Evolutionary conservation across 2,329 filamentous ascomycete species (phyloP), one percentile per base, ranked within the genome.

Genomic region (Alternaria viburni): DNA sequence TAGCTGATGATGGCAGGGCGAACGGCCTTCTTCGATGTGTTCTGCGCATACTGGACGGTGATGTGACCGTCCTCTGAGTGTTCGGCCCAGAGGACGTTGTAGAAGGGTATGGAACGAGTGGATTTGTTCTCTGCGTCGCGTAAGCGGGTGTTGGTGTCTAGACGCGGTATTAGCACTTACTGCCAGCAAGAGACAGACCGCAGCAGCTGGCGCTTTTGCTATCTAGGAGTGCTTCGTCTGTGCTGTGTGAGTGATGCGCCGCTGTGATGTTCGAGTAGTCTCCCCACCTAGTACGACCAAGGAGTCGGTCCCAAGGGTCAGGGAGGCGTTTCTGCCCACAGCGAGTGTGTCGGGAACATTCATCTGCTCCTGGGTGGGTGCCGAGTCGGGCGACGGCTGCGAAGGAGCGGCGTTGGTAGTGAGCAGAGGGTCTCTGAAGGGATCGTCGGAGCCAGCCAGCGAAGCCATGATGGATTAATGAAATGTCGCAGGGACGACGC

Each of bases 31-130:
- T 90, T 77, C 12, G 80, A 79, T 36, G 87, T 86, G 23, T 81
- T 77, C 1, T 86, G 84, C 50, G 93, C 93, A 78, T 93, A 96
- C 55, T 90, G 88, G 75, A 98, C 89, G 8, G 86, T 86, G 54
- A 97, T 81, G 28, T 86, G 85, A 58, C 83, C 76, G 57, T 81
- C 83, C 47, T 86, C 83, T 52, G 84, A 83, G 26, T 91, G 77
- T 68, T 92, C 89, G 43, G 91, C 92, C 90, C 93, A 96, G 52
- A 97, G 88, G 65, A 97, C 83, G 77, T 97, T 91, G 82, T 92
- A 94, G 65, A 93, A 90, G 2, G 92, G 89, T 28, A 97, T 90
- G 6, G 86, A 83, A 66, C 83, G 83, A 28, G 84, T 87, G 30
- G 82, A 81, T 62, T 86, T 85, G 28, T 81, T 77, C 63, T 78